Percentiles rank a stretch among this genome's conserved stretches.
phyloP scores from a whole-genome alignment of 176 grass and related monocot genomes.

The Oryza australiensis region DNA sequence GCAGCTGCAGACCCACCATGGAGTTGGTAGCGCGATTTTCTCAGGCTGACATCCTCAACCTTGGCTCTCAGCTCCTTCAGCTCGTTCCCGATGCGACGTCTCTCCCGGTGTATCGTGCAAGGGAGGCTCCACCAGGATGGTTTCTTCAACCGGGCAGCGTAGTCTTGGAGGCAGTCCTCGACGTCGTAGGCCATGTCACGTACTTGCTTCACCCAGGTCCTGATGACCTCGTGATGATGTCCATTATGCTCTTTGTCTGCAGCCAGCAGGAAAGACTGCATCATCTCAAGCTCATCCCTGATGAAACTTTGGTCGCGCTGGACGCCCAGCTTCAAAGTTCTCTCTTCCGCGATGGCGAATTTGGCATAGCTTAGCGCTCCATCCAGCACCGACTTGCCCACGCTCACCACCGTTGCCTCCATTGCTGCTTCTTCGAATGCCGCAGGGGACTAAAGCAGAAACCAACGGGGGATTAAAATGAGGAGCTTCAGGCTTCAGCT shows the following conservation, averaged over 20 bases:
- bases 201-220: constrained; percentile 30
- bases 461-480: not conserved
- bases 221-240: no score
- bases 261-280: constrained; percentile 26
- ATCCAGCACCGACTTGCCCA: constrained; percentile 13
- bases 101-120: no score
- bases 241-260: no score
- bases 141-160: not conserved
- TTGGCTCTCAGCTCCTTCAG: constrained; percentile 14
- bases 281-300: constrained; percentile 39
- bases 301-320: constrained; percentile 8
- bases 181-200: constrained; percentile 27
- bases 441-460: no score
- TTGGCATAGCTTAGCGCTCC: not conserved
- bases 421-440: not conserved
- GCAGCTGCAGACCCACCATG: not conserved
- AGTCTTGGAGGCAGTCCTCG: constrained; percentile 38
- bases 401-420: not conserved
- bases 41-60: constrained; percentile 19
- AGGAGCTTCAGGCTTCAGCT: no score
- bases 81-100: not conserved
- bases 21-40: not conserved
- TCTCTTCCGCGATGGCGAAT: not conserved
- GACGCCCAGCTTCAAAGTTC: constrained; percentile 25
- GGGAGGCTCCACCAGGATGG: not conserved